Evolutionary conservation across 192 early-diverging fungal species (phyloP), one percentile per base, ranked within the genome.

Genomic region (Coemansia sp.): DNA sequence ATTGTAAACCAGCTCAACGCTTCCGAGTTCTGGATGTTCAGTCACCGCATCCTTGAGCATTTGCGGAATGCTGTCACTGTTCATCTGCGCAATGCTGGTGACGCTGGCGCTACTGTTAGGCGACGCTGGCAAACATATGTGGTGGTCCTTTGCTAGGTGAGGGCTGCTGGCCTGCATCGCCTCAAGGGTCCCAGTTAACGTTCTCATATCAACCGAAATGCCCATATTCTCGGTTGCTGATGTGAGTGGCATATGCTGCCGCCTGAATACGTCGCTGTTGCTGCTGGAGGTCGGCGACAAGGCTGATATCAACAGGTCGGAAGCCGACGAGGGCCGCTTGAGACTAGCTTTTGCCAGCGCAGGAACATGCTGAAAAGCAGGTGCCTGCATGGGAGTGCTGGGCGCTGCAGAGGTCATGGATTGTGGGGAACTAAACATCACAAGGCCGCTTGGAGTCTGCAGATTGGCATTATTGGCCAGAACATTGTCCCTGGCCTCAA

Each of bases 1-100:
- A 34, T 81, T 81, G 69, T 81, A 81, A 11, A 81, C 56, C 28
- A 81, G 78, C 66, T 81, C 78, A 5, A 72, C 57, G 57, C 72
- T 59, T 5, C 78, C 78, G 59, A 81, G 62, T 69, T 72, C 72
- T 22, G 78, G 78, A 46, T 81, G 69, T 62, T 72, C 62, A 10
- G 49, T 60, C n/a, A 69, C 78, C 0, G 70, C 64, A 53, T 75
- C 72, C 38, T 52, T 38, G 4, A 81, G 62, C 38, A 74, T 68
- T 50, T 69, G 65, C 36, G 78, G 78, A 31, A 81, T 81, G 10
- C 38, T 58, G 53, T 60, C 78, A 56, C 69, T 75, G 66, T 81
- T 81, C 48, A 81, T 71, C 57, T 81, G 78, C 10, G 62, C 49
- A 19, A 81, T 62, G 53, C 48, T 65, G 50, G 55, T 26, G 23